phyloP scores from a whole-genome alignment of 495 filamentous ascomycete species.

The Daldinia childiae region DNA sequence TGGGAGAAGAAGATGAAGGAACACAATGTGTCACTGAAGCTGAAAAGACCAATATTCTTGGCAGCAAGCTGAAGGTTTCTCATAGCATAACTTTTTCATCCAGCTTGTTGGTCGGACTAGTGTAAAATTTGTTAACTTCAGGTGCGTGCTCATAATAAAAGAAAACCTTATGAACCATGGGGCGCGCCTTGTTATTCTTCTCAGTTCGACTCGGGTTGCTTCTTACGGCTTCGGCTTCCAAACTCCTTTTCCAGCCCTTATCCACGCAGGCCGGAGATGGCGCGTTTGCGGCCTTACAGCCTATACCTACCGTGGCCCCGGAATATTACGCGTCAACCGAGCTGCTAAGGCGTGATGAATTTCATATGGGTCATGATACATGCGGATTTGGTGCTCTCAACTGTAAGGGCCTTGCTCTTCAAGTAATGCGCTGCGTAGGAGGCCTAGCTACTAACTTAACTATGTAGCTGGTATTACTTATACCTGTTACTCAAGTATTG shows the following conservation, averaged over 20 bases:
- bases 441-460: slow-evolving; percentile 9
- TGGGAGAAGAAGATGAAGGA: neutral
- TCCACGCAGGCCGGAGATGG: slow-evolving; percentile 29
- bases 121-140: neutral
- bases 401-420: slow-evolving; percentile 3
- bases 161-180: slow-evolving; percentile 8
- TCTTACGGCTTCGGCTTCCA: slow-evolving; percentile 25
- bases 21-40: neutral
- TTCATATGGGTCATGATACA: slow-evolving; percentile 34
- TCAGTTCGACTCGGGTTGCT: slow-evolving; percentile 17
- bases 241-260: slow-evolving; percentile 9
- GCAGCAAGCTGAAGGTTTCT: slow-evolving; percentile 13
- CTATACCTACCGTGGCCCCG: slow-evolving; percentile 26
- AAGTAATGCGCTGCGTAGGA: neutral
- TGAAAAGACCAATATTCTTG: slow-evolving; percentile 22
- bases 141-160: neutral
- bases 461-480: slow-evolving; percentile 26
- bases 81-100: neutral
- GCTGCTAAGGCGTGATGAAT: slow-evolving; percentile 26
- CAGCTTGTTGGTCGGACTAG: neutral
- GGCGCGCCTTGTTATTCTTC: slow-evolving; percentile 9
- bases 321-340: slow-evolving; percentile 26
- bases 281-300: slow-evolving; percentile 8
- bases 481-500: slow-evolving; percentile 27
- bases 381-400: slow-evolving; percentile 33